A percentile compares a stretch with the other conserved stretches of the same genome.
Conservation (phyloP, 768 basidiomycete genomes). For the Rhodotorula diobovata region DNA sequence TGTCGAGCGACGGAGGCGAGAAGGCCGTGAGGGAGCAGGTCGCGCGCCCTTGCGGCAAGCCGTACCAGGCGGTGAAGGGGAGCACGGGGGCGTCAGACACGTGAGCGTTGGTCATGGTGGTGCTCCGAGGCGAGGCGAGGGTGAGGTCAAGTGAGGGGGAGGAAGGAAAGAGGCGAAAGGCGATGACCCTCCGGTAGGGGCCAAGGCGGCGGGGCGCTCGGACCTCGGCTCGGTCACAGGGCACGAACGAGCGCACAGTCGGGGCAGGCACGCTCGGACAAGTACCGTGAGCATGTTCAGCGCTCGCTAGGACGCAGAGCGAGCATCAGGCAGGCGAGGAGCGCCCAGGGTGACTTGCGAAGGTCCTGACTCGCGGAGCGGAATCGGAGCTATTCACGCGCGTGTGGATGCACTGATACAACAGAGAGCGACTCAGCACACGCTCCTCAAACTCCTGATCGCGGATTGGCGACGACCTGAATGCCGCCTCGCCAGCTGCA, state of each 20-base stretch:
- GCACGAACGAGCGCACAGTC: too few relatives aligned
- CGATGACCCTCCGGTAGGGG: too few relatives aligned
- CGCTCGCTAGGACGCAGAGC: too few relatives aligned
- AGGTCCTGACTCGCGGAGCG: neutral
- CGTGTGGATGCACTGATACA: neutral
- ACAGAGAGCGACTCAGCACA: neutral
- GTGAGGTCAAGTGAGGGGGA: neutral
- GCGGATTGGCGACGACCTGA: neutral
- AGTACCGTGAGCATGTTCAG: too few relatives aligned
- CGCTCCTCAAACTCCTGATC: neutral
- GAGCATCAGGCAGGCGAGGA: neutral
- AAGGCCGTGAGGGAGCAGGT: constrained; percentile 13
- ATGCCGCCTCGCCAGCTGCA: constrained; percentile 4
- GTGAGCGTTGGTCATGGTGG: too few relatives aligned
- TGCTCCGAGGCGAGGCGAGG: neutral
- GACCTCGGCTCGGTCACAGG: too few relatives aligned
- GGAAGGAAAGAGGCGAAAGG: too few relatives aligned
- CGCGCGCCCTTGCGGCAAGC: constrained; percentile 2
- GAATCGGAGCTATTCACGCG: too few relatives aligned
- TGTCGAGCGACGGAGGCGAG: neutral
- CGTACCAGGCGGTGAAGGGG: constrained; percentile 9
- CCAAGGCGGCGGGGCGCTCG: too few relatives aligned
- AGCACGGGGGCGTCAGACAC: neutral
- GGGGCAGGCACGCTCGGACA: too few relatives aligned
- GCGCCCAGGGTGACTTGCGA: neutral